A percentile compares a stretch with the other conserved stretches of the same genome.
Evolutionary conservation across 768 basidiomycete species (phyloP).

Genomic region (Postia placenta): DNA sequence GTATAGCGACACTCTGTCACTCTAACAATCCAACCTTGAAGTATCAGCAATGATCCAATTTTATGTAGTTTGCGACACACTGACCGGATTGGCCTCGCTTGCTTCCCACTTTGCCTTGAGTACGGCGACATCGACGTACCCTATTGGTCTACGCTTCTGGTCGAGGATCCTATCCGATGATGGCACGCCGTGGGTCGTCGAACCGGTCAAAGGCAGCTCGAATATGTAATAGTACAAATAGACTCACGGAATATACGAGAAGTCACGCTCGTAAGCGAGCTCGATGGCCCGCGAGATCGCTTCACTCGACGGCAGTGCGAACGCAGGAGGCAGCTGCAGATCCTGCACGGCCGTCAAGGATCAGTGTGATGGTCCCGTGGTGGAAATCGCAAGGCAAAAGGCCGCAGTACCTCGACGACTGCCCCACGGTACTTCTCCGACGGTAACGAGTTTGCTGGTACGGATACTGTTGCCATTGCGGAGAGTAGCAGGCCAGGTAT

Average conservation of each 20-base stretch:
- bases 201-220: neutral
- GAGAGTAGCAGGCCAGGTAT: too few relatives aligned
- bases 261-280: constrained; percentile 89
- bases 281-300: constrained; percentile 73
- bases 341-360: too few relatives aligned
- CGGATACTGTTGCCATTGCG: neutral
- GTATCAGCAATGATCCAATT: neutral
- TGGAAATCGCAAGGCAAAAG: too few relatives aligned
- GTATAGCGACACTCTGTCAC: constrained; percentile 62
- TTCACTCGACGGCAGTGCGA: constrained; percentile 68
- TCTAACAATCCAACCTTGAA: constrained; percentile 31
- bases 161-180: constrained; percentile 84
- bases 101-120: constrained; percentile 79
- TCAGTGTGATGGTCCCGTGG: too few relatives aligned
- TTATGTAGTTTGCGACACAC: constrained; percentile 22
- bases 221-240: neutral
- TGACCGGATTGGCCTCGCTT: constrained; percentile 62
- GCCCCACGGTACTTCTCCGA: constrained; percentile 79
- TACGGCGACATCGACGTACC: constrained; percentile 74
- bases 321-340: constrained; percentile 82
- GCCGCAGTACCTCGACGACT: constrained; percentile 70
- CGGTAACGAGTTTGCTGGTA: neutral
- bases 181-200: neutral
- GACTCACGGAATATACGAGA: constrained; percentile 84
- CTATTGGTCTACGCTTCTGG: constrained; percentile 64